phyloP scores from a whole-genome alignment of 139 green algal genomes.

The Tetradesmus lagerheimii region DNA sequence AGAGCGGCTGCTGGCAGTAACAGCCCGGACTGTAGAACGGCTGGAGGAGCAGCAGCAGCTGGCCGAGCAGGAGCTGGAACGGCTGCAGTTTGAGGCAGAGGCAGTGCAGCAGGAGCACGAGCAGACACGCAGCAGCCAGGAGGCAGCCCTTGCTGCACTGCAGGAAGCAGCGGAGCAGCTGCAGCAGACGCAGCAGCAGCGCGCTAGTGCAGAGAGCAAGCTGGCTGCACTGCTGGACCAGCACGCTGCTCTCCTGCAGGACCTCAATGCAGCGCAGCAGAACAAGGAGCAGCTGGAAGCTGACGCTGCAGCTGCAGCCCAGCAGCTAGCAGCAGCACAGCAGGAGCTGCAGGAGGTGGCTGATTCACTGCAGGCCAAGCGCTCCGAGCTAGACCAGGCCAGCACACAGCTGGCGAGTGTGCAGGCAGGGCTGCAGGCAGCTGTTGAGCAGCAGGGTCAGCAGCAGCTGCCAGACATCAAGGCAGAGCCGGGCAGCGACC shows the following conservation, averaged over 20 bases:
- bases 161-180: neutral
- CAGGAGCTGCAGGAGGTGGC: neutral
- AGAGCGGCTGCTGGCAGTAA: neutral
- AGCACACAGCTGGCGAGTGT: neutral
- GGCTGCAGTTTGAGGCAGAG: neutral
- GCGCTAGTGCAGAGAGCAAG: constrained; percentile 1
- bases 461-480: neutral
- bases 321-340: constrained; percentile 4
- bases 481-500: neutral
- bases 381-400: neutral
- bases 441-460: neutral
- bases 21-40: too few relatives aligned
- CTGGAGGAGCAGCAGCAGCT: too few relatives aligned
- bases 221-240: constrained; percentile 17
- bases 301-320: neutral
- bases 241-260: neutral
- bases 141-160: neutral
- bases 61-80: neutral
- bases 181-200: neutral
- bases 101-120: neutral
- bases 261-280: neutral
- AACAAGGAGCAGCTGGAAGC: neutral
- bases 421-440: neutral
- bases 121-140: neutral
- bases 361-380: neutral